These are phyloP conservation scores for Heritiera littoralis DNA, from an alignment of 345 rosid genomes.

Conservation along the genomic window DNA sequence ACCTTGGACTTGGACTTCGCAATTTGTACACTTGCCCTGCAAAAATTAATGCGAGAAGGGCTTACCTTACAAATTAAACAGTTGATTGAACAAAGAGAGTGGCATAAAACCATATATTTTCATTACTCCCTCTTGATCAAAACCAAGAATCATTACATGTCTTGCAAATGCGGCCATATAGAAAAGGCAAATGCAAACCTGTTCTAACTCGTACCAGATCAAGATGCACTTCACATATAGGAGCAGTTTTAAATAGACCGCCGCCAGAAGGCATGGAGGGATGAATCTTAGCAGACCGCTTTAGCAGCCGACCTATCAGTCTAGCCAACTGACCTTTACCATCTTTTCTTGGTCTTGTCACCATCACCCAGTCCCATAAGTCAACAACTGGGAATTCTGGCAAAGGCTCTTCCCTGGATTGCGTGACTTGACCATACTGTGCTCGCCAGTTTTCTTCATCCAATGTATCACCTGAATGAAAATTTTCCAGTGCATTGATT, in stretches of 20 bases:
- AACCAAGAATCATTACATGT: background rate
- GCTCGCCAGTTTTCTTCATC: conserved; percentile 82
- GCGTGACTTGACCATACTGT: conserved; percentile 78
- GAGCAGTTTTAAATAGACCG: conserved; percentile 70
- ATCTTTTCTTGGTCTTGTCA: conserved; percentile 44
- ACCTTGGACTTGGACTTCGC: conserved; percentile 67
- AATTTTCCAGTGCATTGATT: conserved; percentile 1
- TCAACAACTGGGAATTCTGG: conserved; percentile 51
- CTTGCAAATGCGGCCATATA: conserved; percentile 1
- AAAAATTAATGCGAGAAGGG: conserved; percentile 8
- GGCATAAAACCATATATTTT: background rate
- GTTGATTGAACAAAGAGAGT: background rate
- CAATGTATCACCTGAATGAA: conserved; percentile 39
- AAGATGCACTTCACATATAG: conserved; percentile 69
- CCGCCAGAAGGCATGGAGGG: conserved; percentile 77
- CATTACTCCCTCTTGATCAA: conserved; percentile 3
- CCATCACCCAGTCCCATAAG: conserved; percentile 84
- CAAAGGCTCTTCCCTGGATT: conserved; percentile 38
- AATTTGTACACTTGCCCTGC: conserved; percentile 87
- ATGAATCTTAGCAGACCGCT: conserved; percentile 72
- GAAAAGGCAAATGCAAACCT: conserved; percentile 62
- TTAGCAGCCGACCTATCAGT: conserved; percentile 68
- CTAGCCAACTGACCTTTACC: conserved; percentile 50
- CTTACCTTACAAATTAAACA: background rate
- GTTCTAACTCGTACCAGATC: conserved; percentile 90